Percentiles rank a stretch among this genome's conserved stretches.
These are phyloP conservation scores for Tulasnella sp. DNA, from an alignment of 768 basidiomycete genomes.

Conservation along the genomic window DNA sequence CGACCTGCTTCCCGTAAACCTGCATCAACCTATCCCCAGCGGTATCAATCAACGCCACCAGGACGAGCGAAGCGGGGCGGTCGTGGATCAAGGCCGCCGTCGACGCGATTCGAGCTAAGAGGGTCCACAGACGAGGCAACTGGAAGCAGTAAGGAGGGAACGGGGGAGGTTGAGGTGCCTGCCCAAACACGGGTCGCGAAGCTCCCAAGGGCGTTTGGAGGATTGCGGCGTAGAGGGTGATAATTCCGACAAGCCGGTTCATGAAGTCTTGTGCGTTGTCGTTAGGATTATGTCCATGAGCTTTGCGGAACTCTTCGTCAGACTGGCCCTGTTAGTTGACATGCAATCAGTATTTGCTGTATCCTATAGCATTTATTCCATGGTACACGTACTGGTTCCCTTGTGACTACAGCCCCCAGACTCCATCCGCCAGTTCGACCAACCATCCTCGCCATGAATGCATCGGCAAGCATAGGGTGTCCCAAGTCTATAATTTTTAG, in stretches of 20 bases:
- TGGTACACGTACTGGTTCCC: slow-evolving; percentile 35
- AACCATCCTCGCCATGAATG: slow-evolving; percentile 76
- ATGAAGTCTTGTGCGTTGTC: slow-evolving; percentile 46
- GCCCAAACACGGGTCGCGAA: not conserved
- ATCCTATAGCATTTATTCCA: slow-evolving; percentile 35
- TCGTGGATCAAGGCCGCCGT: slow-evolving; percentile 41
- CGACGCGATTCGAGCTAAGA: slow-evolving; percentile 52
- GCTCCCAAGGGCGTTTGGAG: slow-evolving; percentile 26
- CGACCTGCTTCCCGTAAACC: slow-evolving; percentile 12
- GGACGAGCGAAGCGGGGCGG: slow-evolving; percentile 50
- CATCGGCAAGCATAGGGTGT: slow-evolving; percentile 48
- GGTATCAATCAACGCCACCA: slow-evolving; percentile 1
- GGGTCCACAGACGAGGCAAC: slow-evolving; percentile 56
- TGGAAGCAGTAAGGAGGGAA: slow-evolving; percentile 35
- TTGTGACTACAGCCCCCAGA: slow-evolving; percentile 51
- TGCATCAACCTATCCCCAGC: slow-evolving; percentile 8
- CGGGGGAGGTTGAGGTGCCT: slow-evolving; percentile 13
- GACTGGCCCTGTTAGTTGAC: slow-evolving; percentile 23
- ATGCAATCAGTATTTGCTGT: not conserved
- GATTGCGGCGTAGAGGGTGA: slow-evolving; percentile 80
- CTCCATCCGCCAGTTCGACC: slow-evolving; percentile 87
- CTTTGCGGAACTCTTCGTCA: slow-evolving; percentile 29
- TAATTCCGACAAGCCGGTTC: slow-evolving; percentile 58
- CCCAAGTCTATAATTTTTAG: slow-evolving; percentile 47
- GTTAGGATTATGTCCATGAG: slow-evolving; percentile 23